Conservation (phyloP, 371 early-diverging fungal species). For the Mortierella sp. region DNA sequence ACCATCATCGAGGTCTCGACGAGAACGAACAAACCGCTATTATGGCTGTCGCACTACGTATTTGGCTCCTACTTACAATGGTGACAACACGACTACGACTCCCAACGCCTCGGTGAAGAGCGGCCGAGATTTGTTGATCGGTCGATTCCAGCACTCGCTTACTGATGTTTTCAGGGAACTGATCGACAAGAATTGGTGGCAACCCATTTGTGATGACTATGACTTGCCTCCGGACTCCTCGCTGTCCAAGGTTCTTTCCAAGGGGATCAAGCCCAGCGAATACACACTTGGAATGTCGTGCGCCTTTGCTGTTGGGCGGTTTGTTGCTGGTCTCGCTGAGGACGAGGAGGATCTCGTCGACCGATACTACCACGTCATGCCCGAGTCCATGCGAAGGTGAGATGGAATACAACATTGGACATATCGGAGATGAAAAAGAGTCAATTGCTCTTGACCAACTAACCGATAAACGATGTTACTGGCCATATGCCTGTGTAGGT, state of each 20-base stretch:
- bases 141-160: slow-evolving; percentile 34
- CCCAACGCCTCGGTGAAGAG: not conserved
- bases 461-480: not conserved
- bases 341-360: slow-evolving; percentile 19
- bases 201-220: slow-evolving; percentile 47
- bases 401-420: not conserved
- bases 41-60: not conserved
- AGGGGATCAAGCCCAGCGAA: slow-evolving; percentile 6
- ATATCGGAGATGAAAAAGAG: no score
- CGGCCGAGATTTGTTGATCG: slow-evolving; percentile 26
- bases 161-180: slow-evolving; percentile 32
- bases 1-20: not conserved
- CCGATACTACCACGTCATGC: slow-evolving; percentile 37
- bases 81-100: not conserved
- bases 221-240: slow-evolving; percentile 31
- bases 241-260: not conserved
- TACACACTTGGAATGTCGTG: slow-evolving; percentile 27
- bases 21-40: not conserved
- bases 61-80: not conserved
- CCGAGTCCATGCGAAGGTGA: slow-evolving; percentile 47
- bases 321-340: slow-evolving; percentile 24
- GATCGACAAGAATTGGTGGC: slow-evolving; percentile 54
- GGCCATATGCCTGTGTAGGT: slow-evolving; percentile 17
- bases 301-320: slow-evolving; percentile 39
- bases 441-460: not conserved